These are phyloP conservation scores for Immersiella caudata DNA, from an alignment of 495 filamentous ascomycete genomes.

Conservation along the genomic window DNA sequence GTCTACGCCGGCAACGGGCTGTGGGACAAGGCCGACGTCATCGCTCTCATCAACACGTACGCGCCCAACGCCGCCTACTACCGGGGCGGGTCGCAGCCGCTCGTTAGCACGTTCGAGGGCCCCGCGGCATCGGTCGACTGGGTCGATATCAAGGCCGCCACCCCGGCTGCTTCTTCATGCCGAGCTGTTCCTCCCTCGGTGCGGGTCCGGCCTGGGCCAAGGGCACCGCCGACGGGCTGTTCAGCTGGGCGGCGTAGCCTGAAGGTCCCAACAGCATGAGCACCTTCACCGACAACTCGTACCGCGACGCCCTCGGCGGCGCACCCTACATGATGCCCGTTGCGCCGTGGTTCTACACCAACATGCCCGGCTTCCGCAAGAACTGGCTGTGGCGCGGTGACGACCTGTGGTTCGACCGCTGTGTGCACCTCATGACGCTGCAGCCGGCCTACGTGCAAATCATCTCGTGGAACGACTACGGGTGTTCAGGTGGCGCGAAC, in stretches of 20 bases:
- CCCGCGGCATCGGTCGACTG: conserved; percentile 26
- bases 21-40: conserved; percentile 33
- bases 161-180: conserved; percentile 36
- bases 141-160: conserved; percentile 34
- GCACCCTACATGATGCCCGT: conserved; percentile 53
- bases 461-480: conserved; percentile 21
- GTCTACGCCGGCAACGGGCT: conserved; percentile 37
- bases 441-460: conserved; percentile 16
- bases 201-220: conserved; percentile 16
- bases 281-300: conserved; percentile 32
- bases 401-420: conserved; percentile 57
- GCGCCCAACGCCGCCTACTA: conserved; percentile 34
- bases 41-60: conserved; percentile 33
- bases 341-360: conserved; percentile 69
- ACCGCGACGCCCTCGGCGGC: conserved; percentile 31
- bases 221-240: conserved; percentile 35
- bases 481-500: too few species aligned
- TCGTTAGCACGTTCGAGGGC: conserved; percentile 29
- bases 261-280: conserved; percentile 53
- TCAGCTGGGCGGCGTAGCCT: conserved; percentile 46
- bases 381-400: conserved; percentile 33
- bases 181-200: conserved; percentile 32
- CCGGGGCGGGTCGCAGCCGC: conserved; percentile 26
- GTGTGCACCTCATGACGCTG: conserved; percentile 5
- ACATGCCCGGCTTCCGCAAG: conserved; percentile 49